phyloP scores from a whole-genome alignment of 345 rosid species.

The Eutrema heterophyllum region DNA sequence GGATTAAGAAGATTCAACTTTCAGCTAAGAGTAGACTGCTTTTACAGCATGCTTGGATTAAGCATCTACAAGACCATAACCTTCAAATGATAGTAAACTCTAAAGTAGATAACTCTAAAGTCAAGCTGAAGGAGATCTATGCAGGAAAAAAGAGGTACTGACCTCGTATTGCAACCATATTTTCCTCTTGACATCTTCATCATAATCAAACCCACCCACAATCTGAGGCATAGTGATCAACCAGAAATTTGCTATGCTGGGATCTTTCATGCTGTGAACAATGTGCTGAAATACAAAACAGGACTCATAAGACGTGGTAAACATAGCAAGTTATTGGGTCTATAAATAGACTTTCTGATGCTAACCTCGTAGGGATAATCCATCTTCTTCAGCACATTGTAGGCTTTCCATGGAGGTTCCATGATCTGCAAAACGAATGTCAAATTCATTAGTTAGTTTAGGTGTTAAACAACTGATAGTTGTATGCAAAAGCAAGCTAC shows the following conservation, averaged over 20 bases:
- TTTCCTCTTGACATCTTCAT: conserved; percentile 80
- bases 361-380: conserved; percentile 91
- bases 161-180: conserved; percentile 97
- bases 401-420: conserved; percentile 97
- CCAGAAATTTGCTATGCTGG: conserved; percentile 96
- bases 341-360: not conserved
- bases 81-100: conserved; percentile 2
- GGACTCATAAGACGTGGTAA: not conserved
- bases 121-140: not conserved
- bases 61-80: conserved; percentile 9
- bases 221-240: conserved; percentile 81
- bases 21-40: not conserved
- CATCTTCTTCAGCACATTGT: conserved; percentile 75
- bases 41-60: not conserved
- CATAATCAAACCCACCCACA: conserved; percentile 76
- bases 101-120: not conserved
- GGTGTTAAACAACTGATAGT: not conserved
- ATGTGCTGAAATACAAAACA: conserved; percentile 62
- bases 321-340: conserved; percentile 4
- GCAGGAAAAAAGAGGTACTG: conserved; percentile 1
- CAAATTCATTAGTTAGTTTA: not conserved
- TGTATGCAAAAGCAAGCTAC: not conserved
- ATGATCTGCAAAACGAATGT: conserved; percentile 51
- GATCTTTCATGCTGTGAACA: conserved; percentile 91
- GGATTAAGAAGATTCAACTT: conserved; percentile 1